Evolutionary conservation across 257 asterid species (phyloP).

Genomic region (Plantago major): DNA sequence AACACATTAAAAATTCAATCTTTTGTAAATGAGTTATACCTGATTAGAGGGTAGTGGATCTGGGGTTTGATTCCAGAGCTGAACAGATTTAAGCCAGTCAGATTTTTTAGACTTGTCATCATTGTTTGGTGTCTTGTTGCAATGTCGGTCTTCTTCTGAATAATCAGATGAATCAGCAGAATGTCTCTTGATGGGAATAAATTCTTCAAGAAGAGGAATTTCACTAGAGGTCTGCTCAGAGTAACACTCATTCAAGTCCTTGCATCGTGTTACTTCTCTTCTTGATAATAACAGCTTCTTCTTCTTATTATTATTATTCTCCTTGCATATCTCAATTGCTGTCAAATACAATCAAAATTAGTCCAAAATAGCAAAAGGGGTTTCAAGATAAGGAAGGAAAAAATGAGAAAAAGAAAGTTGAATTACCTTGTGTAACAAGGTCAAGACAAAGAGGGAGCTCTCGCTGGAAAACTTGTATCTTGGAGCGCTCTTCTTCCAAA

Average conservation of each 20-base stretch:
- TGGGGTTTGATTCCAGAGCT: slow-evolving; percentile 43
- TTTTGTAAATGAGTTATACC: slow-evolving; percentile 25
- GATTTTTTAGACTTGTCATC: slow-evolving; percentile 38
- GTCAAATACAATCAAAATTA: slow-evolving; percentile 6
- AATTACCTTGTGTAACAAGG: slow-evolving; percentile 78
- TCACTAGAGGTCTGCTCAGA: slow-evolving; percentile 69
- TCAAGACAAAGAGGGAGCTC: slow-evolving; percentile 91
- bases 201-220: slow-evolving; percentile 59
- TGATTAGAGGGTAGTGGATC: slow-evolving; percentile 34
- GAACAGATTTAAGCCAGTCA: slow-evolving; percentile 48
- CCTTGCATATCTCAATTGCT: slow-evolving; percentile 87
- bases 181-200: slow-evolving; percentile 46
- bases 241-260: slow-evolving; percentile 34
- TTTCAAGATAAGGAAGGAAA: neutral
- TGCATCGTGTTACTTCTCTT: slow-evolving; percentile 9
- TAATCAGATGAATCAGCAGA: slow-evolving; percentile 12
- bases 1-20: slow-evolving; percentile 24
- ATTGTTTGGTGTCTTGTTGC: slow-evolving; percentile 12
- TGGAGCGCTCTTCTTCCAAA: slow-evolving; percentile 66
- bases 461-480: slow-evolving; percentile 87
- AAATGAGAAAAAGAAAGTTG: too few relatives aligned
- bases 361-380: too few relatives aligned
- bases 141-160: slow-evolving; percentile 28
- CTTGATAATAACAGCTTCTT: slow-evolving; percentile 37
- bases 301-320: too few relatives aligned